phyloP scores from a whole-genome alignment of 805 yeast species.

The Millerozyma acaciae region DNA sequence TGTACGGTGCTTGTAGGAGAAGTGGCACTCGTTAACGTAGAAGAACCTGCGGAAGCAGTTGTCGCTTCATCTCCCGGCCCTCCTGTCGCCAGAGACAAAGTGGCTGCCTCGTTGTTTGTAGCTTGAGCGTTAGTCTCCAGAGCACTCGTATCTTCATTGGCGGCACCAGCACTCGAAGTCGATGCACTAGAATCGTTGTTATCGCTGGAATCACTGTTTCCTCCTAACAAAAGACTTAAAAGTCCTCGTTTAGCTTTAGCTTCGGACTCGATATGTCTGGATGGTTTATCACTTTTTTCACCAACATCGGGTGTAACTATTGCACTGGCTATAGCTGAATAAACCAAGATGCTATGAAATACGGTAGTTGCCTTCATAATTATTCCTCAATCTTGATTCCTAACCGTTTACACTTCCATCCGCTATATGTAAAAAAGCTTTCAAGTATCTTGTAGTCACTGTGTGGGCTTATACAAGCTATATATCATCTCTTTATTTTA shows the following conservation, averaged over 20 bases:
- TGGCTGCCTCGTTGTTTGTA: slow-evolving; percentile 2
- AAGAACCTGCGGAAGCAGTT: slow-evolving; percentile 1
- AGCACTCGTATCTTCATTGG: slow-evolving; percentile 1
- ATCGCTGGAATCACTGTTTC: slow-evolving; percentile 1
- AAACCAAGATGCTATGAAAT: slow-evolving; percentile 20
- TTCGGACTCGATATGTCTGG: slow-evolving; percentile 3
- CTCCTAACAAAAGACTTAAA: slow-evolving; percentile 6
- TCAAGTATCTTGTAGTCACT: too few relatives aligned
- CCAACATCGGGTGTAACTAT: slow-evolving; percentile 8
- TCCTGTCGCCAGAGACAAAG: background rate
- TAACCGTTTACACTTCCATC: slow-evolving; percentile 8
- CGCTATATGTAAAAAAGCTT: slow-evolving; percentile 6
- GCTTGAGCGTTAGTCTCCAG: slow-evolving; percentile 3
- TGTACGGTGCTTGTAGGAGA: slow-evolving; percentile 8
- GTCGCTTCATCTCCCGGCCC: background rate
- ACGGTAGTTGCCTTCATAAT: slow-evolving; percentile 23
- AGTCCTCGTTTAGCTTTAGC: slow-evolving; percentile 11
- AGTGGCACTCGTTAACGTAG: slow-evolving; percentile 5
- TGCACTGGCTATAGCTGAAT: slow-evolving; percentile 19
- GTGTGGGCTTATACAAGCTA: background rate
- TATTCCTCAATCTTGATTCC: slow-evolving; percentile 1
- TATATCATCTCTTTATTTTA: background rate
- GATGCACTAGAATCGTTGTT: slow-evolving; percentile 2
- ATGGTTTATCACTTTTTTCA: too few relatives aligned
- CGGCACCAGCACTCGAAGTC: slow-evolving; percentile 4